A percentile compares a stretch with the other conserved stretches of the same genome.
These are phyloP conservation scores for Priceomyces medius DNA, from an alignment of 805 yeast genomes.

Conservation along the genomic window DNA sequence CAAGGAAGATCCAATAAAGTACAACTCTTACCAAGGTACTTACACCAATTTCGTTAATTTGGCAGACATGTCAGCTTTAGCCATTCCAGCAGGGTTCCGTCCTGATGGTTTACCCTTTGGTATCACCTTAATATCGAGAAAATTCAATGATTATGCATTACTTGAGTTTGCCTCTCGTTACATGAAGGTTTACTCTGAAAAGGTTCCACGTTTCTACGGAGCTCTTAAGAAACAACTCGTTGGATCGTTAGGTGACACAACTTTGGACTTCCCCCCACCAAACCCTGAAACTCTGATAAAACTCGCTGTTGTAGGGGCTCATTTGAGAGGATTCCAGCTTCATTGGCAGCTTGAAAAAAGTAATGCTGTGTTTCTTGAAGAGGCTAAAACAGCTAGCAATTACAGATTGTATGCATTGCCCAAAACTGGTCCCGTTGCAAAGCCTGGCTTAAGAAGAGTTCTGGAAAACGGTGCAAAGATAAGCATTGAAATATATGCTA, in stretches of 20 bases:
- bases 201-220: constrained; percentile 58
- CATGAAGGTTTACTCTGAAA: constrained; percentile 48
- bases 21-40: constrained; percentile 94
- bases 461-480: constrained; percentile 52
- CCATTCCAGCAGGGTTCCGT: constrained; percentile 85
- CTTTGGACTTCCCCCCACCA: constrained; percentile 47
- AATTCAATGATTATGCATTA: constrained; percentile 86
- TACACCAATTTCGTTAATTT: constrained; percentile 96
- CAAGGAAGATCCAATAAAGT: constrained; percentile 65
- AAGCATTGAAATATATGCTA: constrained; percentile 77
- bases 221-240: constrained; percentile 36
- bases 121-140: constrained; percentile 76
- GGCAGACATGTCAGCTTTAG: constrained; percentile 89
- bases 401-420: constrained; percentile 85
- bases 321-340: constrained; percentile 79
- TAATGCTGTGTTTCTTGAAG: constrained; percentile 65
- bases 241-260: constrained; percentile 42
- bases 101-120: constrained; percentile 89
- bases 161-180: constrained; percentile 78
- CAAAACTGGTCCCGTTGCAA: constrained; percentile 72
- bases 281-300: constrained; percentile 47
- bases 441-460: constrained; percentile 87
- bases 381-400: constrained; percentile 66
- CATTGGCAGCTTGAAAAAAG: constrained; percentile 93
- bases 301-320: constrained; percentile 96